Conservation (phyloP, 202 grass and related monocot genomes). For the Saccharum hybrid region DNA sequence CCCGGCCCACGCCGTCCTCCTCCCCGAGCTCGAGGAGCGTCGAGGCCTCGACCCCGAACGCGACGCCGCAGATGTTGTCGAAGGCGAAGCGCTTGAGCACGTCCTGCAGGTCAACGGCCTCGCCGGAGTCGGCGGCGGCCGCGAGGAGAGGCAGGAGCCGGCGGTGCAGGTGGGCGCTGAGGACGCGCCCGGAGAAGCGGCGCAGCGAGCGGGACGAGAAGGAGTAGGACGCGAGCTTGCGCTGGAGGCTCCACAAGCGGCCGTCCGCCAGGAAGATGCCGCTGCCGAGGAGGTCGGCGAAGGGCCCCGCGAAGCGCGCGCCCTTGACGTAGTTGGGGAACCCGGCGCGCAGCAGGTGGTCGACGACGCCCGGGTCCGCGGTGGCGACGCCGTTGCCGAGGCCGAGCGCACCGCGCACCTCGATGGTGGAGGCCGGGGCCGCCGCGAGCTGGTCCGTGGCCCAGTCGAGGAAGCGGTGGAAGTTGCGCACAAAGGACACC, state of each 20-base stretch:
- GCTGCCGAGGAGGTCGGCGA: conserved; percentile 68
- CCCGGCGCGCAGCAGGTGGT: conserved; percentile 55
- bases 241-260: conserved; percentile 66
- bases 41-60: conserved; percentile 55
- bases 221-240: conserved; percentile 66
- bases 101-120: conserved; percentile 58
- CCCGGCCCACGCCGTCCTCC: background rate
- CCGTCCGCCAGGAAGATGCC: conserved; percentile 67
- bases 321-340: conserved; percentile 84
- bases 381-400: conserved; percentile 61
- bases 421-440: conserved; percentile 64
- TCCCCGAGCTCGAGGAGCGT: conserved; percentile 38
- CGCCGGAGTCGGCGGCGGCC: conserved; percentile 22
- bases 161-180: conserved; percentile 47
- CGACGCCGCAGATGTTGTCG: conserved; percentile 59
- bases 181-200: conserved; percentile 53
- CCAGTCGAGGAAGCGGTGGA: conserved; percentile 84
- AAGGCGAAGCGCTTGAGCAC: conserved; percentile 65
- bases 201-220: conserved; percentile 62
- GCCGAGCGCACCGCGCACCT: conserved; percentile 53
- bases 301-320: conserved; percentile 41
- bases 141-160: conserved; percentile 51
- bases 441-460: conserved; percentile 53
- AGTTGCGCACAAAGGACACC: conserved; percentile 60
- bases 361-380: conserved; percentile 48